Evolutionary conservation across 2,329 filamentous ascomycete genomes (phyloP), one percentile per base, ranked within the genome.

Genomic region (Neofusicoccum kwambonambiense): DNA sequence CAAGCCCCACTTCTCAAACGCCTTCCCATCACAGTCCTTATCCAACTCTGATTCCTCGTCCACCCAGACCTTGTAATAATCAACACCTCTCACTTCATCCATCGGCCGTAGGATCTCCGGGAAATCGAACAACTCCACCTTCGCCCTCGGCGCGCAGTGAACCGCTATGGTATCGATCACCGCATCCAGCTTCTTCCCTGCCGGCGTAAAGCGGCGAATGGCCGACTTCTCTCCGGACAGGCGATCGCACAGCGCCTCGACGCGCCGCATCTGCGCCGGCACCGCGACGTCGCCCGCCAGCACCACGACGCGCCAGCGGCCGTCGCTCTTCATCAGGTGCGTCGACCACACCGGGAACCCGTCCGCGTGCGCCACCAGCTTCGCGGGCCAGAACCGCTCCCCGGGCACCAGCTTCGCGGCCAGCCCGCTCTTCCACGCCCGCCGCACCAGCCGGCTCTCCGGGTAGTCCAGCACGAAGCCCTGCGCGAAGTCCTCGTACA

Each of bases 251-350:
- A 31, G 27, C 27, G 37, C 37, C 34, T 82, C 72, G 3, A 87
- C 76, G 2, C 80, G 78, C 0, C 73, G 67, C 64, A 80, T 79
- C 65, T 86, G 83, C 0, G 65, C 62, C 0, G 76, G 13, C 0
- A 77, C 68, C 2, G 78, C 74, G 2, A 91, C 75, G 67, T 89
- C 78, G 0, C 88, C 88, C 0, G 86, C 81, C 68, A 91, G 90
- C 1, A 91, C 76, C 0, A 89, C 74, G 27, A 89, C 70, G 7
- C 86, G 78, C 73, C 86, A 89, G 0, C 82, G 78, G 1, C 87
- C 87, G 69, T 87, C 83, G n/a, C 80, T 81, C 44, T 77, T 80
- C 19, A 89, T 77, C 8, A 77, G 76, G 65, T 85, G 78, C 54
- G 88, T 86, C 49, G 89, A 80, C 9, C 27, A 19, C 6, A 31